Conservation (phyloP, 2,329 filamentous ascomycete species). For the Trematosphaeria pertusa region DNA sequence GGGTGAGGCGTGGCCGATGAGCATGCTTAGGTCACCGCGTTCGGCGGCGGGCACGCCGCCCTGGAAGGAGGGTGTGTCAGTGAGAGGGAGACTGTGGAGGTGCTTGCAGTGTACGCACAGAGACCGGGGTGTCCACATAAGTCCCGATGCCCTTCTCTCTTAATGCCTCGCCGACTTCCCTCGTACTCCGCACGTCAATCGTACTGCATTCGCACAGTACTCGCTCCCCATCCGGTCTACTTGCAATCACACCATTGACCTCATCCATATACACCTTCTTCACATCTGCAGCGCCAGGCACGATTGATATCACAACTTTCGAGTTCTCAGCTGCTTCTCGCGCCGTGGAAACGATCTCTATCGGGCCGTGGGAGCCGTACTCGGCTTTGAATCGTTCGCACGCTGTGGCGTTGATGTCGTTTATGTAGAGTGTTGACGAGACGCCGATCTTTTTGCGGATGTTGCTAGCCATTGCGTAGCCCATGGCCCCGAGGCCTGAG, state of each 20-base stretch:
- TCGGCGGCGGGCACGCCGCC: conserved; percentile 42
- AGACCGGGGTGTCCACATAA: conserved; percentile 43
- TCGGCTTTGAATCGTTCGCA: conserved; percentile 32
- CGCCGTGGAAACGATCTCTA: conserved; percentile 34
- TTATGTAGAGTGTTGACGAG: conserved; percentile 31
- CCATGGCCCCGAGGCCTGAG: conserved; percentile 45
- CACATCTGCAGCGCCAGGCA: conserved; percentile 35
- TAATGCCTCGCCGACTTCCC: conserved; percentile 30
- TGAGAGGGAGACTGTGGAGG: neutral
- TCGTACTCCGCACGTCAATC: conserved; percentile 36
- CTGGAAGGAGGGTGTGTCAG: conserved; percentile 9
- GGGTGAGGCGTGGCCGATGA: conserved; percentile 34
- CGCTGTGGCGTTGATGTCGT: conserved; percentile 35
- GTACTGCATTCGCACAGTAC: conserved; percentile 43
- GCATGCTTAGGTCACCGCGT: conserved; percentile 31
- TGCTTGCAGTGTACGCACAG: conserved; percentile 18
- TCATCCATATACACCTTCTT: conserved; percentile 39
- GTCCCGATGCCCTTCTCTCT: conserved; percentile 18
- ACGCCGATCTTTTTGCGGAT: conserved; percentile 33
- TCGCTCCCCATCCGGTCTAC: conserved; percentile 21
- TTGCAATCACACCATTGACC: conserved; percentile 31
- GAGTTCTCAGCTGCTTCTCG: conserved; percentile 37
- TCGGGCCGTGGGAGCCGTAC: conserved; percentile 25
- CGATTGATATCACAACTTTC: conserved; percentile 36
- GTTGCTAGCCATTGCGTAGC: conserved; percentile 42